Conservation (phyloP, 257 asterid genomes). For the Gynochthodes officinalis region DNA sequence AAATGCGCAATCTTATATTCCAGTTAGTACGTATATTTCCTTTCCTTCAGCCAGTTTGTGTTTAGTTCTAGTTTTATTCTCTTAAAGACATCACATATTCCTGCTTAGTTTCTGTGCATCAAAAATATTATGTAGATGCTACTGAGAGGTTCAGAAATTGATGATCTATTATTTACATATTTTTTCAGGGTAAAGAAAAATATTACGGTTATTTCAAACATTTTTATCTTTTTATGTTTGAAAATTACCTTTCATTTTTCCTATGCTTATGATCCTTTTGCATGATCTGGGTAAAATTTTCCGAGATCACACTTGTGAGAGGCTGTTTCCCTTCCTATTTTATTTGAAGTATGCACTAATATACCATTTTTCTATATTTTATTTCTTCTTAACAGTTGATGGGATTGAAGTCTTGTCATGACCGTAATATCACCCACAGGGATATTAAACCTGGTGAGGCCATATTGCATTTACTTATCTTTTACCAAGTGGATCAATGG, state of each 20-base stretch:
- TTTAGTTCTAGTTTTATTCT: background rate
- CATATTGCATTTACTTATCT: conserved; percentile 9
- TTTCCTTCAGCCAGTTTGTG: background rate
- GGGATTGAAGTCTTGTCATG: conserved; percentile 93
- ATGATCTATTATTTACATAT: background rate
- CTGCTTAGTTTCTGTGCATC: background rate
- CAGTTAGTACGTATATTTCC: conserved; percentile 66
- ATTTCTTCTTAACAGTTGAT: conserved; percentile 53
- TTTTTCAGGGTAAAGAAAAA: background rate
- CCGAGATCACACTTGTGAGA: background rate
- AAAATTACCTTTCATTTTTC: background rate
- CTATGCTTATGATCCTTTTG: background rate
- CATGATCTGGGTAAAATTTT: background rate
- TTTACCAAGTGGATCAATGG: background rate
- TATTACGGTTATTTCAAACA: background rate
- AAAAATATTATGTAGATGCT: background rate
- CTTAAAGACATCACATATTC: background rate
- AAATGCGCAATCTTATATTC: conserved; percentile 73
- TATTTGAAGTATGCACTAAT: background rate
- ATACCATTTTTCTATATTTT: conserved; percentile 22
- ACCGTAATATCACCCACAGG: conserved; percentile 91
- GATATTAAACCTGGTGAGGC: conserved; percentile 95
- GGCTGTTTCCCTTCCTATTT: background rate
- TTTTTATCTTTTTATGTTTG: background rate
- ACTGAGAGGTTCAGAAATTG: background rate